A percentile compares a stretch with the other conserved stretches of the same genome.
Conservation (phyloP, 1,284 basidiomycete genomes). For the Flammula alnicola region DNA sequence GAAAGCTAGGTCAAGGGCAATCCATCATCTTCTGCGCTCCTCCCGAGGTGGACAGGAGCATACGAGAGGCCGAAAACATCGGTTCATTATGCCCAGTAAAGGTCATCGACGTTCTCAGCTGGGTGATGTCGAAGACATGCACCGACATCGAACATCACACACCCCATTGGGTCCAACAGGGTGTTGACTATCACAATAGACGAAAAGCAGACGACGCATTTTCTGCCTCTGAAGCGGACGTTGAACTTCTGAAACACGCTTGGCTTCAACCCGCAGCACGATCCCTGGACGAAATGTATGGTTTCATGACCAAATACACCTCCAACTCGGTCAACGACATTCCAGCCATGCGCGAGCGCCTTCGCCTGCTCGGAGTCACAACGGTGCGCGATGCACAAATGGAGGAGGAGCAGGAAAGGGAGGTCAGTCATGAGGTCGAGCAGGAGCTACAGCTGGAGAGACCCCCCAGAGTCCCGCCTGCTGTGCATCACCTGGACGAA, state of each 20-base stretch:
- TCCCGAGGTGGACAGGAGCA: conserved; percentile 45
- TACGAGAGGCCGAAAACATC: conserved; percentile 34
- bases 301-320: not conserved
- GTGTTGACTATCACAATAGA: conserved; percentile 44
- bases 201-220: conserved; percentile 4
- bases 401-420: conserved; percentile 22
- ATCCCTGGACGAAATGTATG: conserved; percentile 39
- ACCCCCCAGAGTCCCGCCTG: conserved; percentile 11
- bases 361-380: conserved; percentile 13
- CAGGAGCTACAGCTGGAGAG: conserved; percentile 19
- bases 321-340: not conserved
- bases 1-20: conserved; percentile 53
- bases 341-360: conserved; percentile 13
- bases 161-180: conserved; percentile 54
- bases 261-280: conserved; percentile 48
- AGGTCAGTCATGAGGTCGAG: conserved; percentile 21
- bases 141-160: conserved; percentile 42
- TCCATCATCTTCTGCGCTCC: conserved; percentile 56
- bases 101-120: conserved; percentile 44
- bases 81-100: conserved; percentile 14
- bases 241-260: conserved; percentile 22
- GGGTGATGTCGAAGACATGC: conserved; percentile 53
- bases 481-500: conserved; percentile 7
- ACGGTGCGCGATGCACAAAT: conserved; percentile 11
- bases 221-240: not conserved